Conservation (phyloP, 75 land plant genomes). For the Selaginella tamariscina region DNA sequence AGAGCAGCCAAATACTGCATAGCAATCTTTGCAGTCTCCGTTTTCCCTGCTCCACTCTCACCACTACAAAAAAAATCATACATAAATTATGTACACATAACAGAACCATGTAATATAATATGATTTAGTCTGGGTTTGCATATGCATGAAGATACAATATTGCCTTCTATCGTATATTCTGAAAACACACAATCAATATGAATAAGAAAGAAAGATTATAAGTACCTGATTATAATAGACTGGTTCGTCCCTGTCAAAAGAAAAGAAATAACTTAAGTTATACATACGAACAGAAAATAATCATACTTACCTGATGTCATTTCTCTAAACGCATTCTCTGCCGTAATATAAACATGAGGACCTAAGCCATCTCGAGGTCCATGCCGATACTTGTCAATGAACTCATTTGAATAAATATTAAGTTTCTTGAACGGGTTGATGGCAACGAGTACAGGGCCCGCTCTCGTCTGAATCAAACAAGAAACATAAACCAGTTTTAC, state of each 20-base stretch:
- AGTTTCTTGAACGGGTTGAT: constrained; percentile 86
- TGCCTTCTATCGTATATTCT: too few relatives aligned
- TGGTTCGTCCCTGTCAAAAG: constrained; percentile 64
- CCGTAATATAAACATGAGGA: constrained; percentile 85
- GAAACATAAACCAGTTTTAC: constrained; percentile 5
- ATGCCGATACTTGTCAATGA: constrained; percentile 47
- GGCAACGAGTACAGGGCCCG: constrained; percentile 89
- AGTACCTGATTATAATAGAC: constrained; percentile 76
- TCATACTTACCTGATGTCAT: constrained; percentile 57
- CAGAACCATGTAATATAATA: too few relatives aligned
- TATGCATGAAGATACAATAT: too few relatives aligned
- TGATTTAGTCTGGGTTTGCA: too few relatives aligned
- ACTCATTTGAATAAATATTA: constrained; percentile 48
- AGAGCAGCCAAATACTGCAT: constrained; percentile 87
- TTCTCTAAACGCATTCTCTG: constrained; percentile 58
- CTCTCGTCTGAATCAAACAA: constrained; percentile 62
- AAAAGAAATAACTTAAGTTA: constrained; percentile 3
- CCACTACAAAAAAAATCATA: constrained; percentile 53
- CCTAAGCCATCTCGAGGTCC: constrained; percentile 22
- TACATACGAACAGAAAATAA: neutral
- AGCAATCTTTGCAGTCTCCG: constrained; percentile 92
- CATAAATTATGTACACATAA: neutral
- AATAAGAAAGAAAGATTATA: neutral
- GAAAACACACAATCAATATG: too few relatives aligned
- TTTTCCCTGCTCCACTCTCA: constrained; percentile 98